Evolutionary conservation across 805 yeast genomes (phyloP).

Genomic region (Metschnikowia hibisci): DNA sequence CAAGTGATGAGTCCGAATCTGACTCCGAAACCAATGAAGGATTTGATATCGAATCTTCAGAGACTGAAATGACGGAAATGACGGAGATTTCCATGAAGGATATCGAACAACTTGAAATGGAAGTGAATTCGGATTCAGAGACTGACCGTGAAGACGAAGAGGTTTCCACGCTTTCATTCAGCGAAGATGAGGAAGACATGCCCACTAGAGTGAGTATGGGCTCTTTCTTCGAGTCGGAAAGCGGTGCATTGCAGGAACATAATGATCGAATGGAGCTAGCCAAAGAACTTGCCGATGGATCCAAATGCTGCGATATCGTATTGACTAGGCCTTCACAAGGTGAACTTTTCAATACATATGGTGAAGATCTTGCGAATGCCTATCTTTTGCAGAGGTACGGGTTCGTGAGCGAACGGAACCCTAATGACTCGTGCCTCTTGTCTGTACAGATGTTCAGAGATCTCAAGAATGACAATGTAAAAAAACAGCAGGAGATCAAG

Average conservation of each 20-base stretch:
- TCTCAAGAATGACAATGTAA: conserved; percentile 21
- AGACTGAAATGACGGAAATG: conserved; percentile 2
- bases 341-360: conserved; percentile 83
- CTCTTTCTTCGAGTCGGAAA: too few species aligned
- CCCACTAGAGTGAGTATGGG: too few species aligned
- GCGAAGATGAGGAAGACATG: conserved; percentile 17
- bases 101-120: conserved; percentile 24
- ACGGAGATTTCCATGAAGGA: conserved; percentile 30
- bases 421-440: conserved; percentile 55
- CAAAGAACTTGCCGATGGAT: conserved; percentile 30
- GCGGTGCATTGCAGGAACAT: neutral
- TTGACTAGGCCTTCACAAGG: conserved; percentile 36
- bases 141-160: conserved; percentile 20
- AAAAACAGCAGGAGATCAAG: conserved; percentile 33
- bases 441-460: conserved; percentile 45
- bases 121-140: conserved; percentile 19
- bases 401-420: conserved; percentile 50
- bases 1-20: conserved; percentile 5
- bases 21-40: neutral
- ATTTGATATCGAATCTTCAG: neutral
- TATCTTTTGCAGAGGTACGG: conserved; percentile 75
- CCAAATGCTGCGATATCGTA: conserved; percentile 68
- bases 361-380: conserved; percentile 61
- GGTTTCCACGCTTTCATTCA: conserved; percentile 17
- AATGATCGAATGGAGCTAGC: conserved; percentile 30